Percentiles rank a stretch among this genome's conserved stretches.
These are phyloP conservation scores for Nidularia sp. DNA, from an alignment of 768 basidiomycete genomes.

Conservation along the genomic window DNA sequence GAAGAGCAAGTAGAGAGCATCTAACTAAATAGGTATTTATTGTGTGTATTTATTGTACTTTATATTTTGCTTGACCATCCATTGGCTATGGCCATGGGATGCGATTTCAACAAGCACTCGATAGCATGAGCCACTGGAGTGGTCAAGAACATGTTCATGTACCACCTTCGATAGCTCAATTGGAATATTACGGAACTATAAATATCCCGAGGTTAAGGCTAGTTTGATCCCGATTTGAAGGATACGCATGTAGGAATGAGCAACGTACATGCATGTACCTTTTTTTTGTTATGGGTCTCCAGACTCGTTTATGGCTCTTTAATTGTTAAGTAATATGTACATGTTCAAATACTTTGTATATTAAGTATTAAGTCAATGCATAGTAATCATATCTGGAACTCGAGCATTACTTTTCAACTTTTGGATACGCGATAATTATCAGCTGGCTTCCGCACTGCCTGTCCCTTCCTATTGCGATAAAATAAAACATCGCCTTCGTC, in stretches of 20 bases:
- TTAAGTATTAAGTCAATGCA: too few relatives aligned
- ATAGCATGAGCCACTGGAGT: neutral
- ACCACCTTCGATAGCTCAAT: slow-evolving; percentile 31
- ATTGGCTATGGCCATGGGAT: neutral
- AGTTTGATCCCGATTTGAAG: slow-evolving; percentile 30
- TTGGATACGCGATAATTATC: too few relatives aligned
- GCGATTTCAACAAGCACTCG: neutral
- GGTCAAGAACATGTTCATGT: neutral
- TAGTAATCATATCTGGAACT: too few relatives aligned
- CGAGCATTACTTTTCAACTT: too few relatives aligned
- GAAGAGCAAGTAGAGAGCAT: slow-evolving; percentile 22
- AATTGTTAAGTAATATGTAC: too few relatives aligned
- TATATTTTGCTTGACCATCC: neutral
- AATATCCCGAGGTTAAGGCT: slow-evolving; percentile 35
- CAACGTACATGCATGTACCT: too few relatives aligned
- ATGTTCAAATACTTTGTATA: too few relatives aligned
- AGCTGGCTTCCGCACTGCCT: neutral
- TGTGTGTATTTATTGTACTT: too few relatives aligned
- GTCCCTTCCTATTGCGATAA: neutral
- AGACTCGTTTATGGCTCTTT: too few relatives aligned
- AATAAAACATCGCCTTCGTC: slow-evolving; percentile 29
- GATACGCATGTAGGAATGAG: neutral
- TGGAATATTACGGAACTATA: slow-evolving; percentile 48
- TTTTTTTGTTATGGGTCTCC: too few relatives aligned
- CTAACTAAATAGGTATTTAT: neutral